phyloP scores from a whole-genome alignment of 805 yeast genomes.

The Starmerella vaccinii region DNA sequence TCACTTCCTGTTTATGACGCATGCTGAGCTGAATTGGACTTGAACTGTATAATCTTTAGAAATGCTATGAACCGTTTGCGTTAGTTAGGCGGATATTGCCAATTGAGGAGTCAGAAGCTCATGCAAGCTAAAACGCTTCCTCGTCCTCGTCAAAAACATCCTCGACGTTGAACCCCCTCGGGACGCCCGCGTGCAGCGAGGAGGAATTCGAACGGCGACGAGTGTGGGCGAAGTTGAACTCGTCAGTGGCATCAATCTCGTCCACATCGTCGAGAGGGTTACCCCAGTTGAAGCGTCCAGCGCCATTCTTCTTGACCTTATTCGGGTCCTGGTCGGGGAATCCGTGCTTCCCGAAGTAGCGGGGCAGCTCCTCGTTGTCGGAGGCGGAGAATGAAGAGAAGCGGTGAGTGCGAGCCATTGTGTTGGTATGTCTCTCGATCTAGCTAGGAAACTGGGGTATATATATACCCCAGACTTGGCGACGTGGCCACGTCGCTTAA shows the following conservation, averaged over 20 bases:
- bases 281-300: conserved; percentile 87
- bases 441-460: neutral
- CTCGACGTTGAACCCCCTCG: conserved; percentile 10
- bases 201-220: conserved; percentile 33
- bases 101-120: neutral
- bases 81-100: neutral
- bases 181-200: conserved; percentile 12
- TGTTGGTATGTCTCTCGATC: neutral
- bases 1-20: neutral
- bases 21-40: no score
- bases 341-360: conserved; percentile 73
- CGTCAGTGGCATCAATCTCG: conserved; percentile 51
- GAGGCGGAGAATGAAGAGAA: conserved; percentile 31
- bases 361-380: conserved; percentile 50
- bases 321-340: conserved; percentile 58
- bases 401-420: conserved; percentile 28
- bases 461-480: neutral
- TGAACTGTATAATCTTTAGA: no score
- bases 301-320: conserved; percentile 71
- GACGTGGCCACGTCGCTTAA: conserved; percentile 7
- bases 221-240: conserved; percentile 34
- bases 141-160: conserved; percentile 18
- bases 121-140: neutral
- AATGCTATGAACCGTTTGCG: neutral
- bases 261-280: conserved; percentile 54